phyloP scores from a whole-genome alignment of 768 basidiomycete species.

The Mycena kentingensis region DNA sequence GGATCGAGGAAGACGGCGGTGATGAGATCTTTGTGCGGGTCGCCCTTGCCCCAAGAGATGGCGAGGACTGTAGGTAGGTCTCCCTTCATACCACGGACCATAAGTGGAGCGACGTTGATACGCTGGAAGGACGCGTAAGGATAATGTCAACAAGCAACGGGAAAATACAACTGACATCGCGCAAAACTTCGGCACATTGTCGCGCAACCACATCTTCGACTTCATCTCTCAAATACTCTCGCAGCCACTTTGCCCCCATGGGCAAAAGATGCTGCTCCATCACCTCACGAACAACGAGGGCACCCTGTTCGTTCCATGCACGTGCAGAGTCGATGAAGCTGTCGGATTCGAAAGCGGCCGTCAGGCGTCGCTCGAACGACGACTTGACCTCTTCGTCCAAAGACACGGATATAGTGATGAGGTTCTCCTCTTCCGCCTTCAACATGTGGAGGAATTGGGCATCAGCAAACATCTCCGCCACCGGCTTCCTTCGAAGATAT shows the following conservation, averaged over 20 bases:
- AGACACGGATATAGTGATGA: constrained; percentile 75
- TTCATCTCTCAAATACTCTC: constrained; percentile 87
- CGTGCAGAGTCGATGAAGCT: constrained; percentile 81
- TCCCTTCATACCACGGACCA: constrained; percentile 64
- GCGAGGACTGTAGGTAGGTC: constrained; percentile 81
- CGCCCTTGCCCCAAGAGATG: constrained; percentile 93
- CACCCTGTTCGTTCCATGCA: constrained; percentile 89
- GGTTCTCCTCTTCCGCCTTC: constrained; percentile 83
- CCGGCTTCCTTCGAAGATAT: constrained; percentile 81
- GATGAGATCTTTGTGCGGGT: constrained; percentile 88
- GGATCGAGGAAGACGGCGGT: constrained; percentile 84
- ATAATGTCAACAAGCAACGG: neutral
- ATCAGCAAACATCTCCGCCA: constrained; percentile 64
- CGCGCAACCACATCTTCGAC: constrained; percentile 82
- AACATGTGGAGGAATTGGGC: constrained; percentile 91
- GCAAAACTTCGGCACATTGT: constrained; percentile 66
- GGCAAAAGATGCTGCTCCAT: constrained; percentile 84
- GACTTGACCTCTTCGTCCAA: constrained; percentile 63
- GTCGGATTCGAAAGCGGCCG: constrained; percentile 81
- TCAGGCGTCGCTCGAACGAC: constrained; percentile 74
- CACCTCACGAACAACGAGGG: constrained; percentile 75
- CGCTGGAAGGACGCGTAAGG: constrained; percentile 50
- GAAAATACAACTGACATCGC: constrained; percentile 54
- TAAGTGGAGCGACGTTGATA: constrained; percentile 79
- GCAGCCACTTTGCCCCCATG: constrained; percentile 81